phyloP scores from a whole-genome alignment of 2,329 filamentous ascomycete genomes.

The Colletotrichum sansevieriae region DNA sequence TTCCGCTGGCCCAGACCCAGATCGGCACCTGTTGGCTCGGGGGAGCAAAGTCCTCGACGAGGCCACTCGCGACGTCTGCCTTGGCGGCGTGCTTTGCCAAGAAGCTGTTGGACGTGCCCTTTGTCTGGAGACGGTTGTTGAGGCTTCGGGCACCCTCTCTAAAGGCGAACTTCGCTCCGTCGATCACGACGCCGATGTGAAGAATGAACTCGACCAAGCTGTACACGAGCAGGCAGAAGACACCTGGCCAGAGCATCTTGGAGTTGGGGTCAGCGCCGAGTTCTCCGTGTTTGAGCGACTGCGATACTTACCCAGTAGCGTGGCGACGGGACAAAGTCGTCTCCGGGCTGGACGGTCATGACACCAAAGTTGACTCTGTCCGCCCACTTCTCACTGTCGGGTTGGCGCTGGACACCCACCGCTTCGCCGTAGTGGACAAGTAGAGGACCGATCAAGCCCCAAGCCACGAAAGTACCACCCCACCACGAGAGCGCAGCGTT shows the following conservation, averaged over 20 bases:
- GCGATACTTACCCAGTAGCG: slow-evolving; percentile 51
- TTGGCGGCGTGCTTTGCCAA: slow-evolving; percentile 54
- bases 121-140: slow-evolving; percentile 50
- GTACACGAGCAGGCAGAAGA: no score
- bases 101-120: slow-evolving; percentile 50
- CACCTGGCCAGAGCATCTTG: no score
- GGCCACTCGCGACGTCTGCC: slow-evolving; percentile 47
- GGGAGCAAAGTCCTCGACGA: slow-evolving; percentile 56
- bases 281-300: no score
- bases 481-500: slow-evolving; percentile 71
- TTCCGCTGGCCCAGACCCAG: slow-evolving; percentile 65
- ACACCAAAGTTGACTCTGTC: slow-evolving; percentile 48
- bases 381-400: slow-evolving; percentile 47
- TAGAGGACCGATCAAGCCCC: slow-evolving; percentile 64
- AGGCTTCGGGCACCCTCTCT: slow-evolving; percentile 48
- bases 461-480: slow-evolving; percentile 67
- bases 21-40: slow-evolving; percentile 62
- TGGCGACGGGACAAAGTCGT: slow-evolving; percentile 51
- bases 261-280: no score
- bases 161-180: slow-evolving; percentile 52
- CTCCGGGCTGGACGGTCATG: slow-evolving; percentile 48
- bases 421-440: slow-evolving; percentile 64
- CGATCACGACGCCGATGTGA: slow-evolving; percentile 53
- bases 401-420: slow-evolving; percentile 55
- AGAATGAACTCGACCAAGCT: slow-evolving; percentile 55